These are phyloP conservation scores for Mycena vitilis DNA, from an alignment of 768 basidiomycete species.

Conservation along the genomic window DNA sequence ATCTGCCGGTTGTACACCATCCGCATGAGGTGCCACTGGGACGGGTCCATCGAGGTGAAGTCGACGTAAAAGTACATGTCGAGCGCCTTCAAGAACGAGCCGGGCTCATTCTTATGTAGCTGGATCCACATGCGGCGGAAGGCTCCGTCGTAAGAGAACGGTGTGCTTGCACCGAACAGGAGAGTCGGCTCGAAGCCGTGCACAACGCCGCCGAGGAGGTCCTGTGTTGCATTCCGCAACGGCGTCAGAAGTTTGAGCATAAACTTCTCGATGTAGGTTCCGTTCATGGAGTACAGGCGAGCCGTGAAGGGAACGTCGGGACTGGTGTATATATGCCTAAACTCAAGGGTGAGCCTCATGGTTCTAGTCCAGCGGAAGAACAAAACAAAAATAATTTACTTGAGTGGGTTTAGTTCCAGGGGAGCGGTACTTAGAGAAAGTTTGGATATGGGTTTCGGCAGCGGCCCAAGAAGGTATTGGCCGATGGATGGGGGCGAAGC, in stretches of 20 bases:
- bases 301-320: conserved; percentile 33
- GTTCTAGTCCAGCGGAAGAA: not conserved
- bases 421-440: conserved; percentile 11
- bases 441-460: conserved; percentile 30
- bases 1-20: conserved; percentile 71
- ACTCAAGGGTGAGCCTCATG: not conserved
- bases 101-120: conserved; percentile 62
- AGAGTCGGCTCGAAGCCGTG: conserved; percentile 39
- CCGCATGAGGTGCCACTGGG: conserved; percentile 63
- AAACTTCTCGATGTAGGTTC: conserved; percentile 14
- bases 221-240: conserved; percentile 27
- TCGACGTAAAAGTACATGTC: conserved; percentile 71
- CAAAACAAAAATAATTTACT: conserved; percentile 10
- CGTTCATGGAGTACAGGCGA: conserved; percentile 21
- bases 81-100: conserved; percentile 64
- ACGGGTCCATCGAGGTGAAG: conserved; percentile 62
- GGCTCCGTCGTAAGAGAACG: conserved; percentile 69
- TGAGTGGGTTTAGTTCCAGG: conserved; percentile 25
- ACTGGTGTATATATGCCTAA: conserved; percentile 35
- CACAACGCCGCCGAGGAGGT: conserved; percentile 31
- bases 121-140: conserved; percentile 68
- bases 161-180: conserved; percentile 56
- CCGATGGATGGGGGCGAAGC: conserved; percentile 25
- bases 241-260: conserved; percentile 17
- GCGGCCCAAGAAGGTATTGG: conserved; percentile 34